Evolutionary conservation across 345 rosid species (phyloP).

Genomic region (Rhodamnia argentea): DNA sequence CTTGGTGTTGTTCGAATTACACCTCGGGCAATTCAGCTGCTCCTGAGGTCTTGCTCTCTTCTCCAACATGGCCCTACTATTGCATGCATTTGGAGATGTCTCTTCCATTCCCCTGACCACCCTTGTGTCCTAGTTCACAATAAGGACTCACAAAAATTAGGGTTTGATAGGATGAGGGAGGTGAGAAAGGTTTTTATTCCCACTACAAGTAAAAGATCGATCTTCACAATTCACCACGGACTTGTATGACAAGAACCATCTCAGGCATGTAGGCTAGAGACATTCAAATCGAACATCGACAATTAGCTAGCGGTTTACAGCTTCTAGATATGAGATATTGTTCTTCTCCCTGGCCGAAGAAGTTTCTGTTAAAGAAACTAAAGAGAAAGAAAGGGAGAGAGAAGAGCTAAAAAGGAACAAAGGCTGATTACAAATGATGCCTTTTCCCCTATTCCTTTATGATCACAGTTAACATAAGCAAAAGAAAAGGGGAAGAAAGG

Average conservation of each 20-base stretch:
- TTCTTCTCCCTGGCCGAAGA: not conserved
- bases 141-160: not conserved
- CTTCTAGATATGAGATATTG: not conserved
- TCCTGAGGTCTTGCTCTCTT: slow-evolving; percentile 66
- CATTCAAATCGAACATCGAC: not conserved
- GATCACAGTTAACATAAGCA: not conserved
- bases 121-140: slow-evolving; percentile 38
- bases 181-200: not conserved
- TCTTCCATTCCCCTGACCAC: slow-evolving; percentile 87
- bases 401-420: not conserved
- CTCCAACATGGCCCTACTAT: not conserved
- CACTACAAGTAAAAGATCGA: not conserved
- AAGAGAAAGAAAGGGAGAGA: not conserved
- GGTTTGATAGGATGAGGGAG: not conserved
- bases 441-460: not conserved
- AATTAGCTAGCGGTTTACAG: not conserved
- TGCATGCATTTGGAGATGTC: slow-evolving; percentile 49
- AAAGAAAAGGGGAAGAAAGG: not conserved
- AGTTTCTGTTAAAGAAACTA: not conserved
- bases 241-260: not conserved
- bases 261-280: not conserved
- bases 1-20: slow-evolving; percentile 90
- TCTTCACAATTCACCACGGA: not conserved
- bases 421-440: not conserved
- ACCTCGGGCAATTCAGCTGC: slow-evolving; percentile 90